Conservation (phyloP, 257 asterid genomes). For the Scutellaria minor region DNA sequence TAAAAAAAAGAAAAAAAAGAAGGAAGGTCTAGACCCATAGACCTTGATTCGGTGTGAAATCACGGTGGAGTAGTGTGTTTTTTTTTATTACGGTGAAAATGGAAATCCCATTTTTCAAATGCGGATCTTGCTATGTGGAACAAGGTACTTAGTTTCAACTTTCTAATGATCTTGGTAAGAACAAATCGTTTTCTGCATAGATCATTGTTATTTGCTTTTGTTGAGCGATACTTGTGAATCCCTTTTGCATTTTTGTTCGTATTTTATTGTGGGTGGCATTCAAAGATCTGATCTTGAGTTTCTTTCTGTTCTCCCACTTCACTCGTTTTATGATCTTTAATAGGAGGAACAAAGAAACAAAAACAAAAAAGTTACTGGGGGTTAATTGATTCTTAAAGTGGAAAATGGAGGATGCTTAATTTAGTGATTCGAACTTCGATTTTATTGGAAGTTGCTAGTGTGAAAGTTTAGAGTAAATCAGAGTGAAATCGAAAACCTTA, state of each 20-base stretch:
- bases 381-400: background rate
- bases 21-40: too few relatives aligned
- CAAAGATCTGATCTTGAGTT: slow-evolving; percentile 33
- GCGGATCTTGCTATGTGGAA: slow-evolving; percentile 37
- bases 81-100: slow-evolving; percentile 3
- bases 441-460: background rate
- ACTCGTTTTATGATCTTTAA: slow-evolving; percentile 29
- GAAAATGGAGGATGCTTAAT: background rate
- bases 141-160: slow-evolving; percentile 24
- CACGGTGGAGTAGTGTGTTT: slow-evolving; percentile 12
- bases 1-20: too few relatives aligned
- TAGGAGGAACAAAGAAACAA: background rate
- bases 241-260: background rate
- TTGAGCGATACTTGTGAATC: background rate
- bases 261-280: slow-evolving; percentile 22
- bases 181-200: background rate
- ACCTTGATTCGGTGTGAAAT: slow-evolving; percentile 29
- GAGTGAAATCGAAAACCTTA: slow-evolving; percentile 12
- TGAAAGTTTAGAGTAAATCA: slow-evolving; percentile 24
- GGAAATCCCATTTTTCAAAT: slow-evolving; percentile 2
- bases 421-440: background rate
- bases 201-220: background rate
- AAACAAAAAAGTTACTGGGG: background rate
- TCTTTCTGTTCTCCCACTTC: slow-evolving; percentile 25
- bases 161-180: slow-evolving; percentile 39